Base-by-base conservation (phyloP, 208 protist species). In the Vickermania spadyakhi region DNA sequence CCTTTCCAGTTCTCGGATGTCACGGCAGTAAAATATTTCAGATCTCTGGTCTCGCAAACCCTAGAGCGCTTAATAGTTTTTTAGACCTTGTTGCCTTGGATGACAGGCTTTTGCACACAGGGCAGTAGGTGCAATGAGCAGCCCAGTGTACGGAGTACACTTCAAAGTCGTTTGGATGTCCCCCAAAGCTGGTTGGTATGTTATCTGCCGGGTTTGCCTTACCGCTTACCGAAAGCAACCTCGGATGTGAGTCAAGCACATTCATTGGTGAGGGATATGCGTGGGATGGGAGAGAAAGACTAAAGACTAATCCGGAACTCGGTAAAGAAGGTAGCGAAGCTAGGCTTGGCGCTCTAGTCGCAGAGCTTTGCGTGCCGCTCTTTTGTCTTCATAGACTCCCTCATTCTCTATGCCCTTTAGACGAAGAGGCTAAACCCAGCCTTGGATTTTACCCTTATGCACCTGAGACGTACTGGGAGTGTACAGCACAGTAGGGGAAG, bases 381-480 rank as follows among this genome's bases (percentile, higher is more conserved):
- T 55, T 55, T 55, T 27, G 51, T 27, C 21, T 55, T 23, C 25
- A 5, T 55, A 23, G 25, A 28, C 13, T 55, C 51, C 25, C 25
- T 55, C 21, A 18, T 55, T 18, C 13, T 55, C n/a, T 55, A 27
- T 27, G 51, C 51, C 25, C 25, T 55, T 18, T 23, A 55, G n/a
- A 55, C 51, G 51, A 55, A 11, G 51, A 55, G 26, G 26, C 13
- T 55, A 55, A 55, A 55, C 51, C 51, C 51, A 27, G 51, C 51
- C 21, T 13, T 13, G 21, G 51, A 11, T 5, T 55, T 55, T 23
- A 18, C 21, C 51, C 51, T 55, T 11, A 7, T 55, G 51, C 5
- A 23, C 7, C n/a, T 23, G 21, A 28, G 21, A 13, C 51, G 51
- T 11, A 18, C 13, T 11, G 21, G 51, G 51, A 27, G 51, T 55